These are phyloP conservation scores for Trichophyton benhamiae DNA, from an alignment of 2,329 filamentous ascomycete genomes.

Conservation along the genomic window DNA sequence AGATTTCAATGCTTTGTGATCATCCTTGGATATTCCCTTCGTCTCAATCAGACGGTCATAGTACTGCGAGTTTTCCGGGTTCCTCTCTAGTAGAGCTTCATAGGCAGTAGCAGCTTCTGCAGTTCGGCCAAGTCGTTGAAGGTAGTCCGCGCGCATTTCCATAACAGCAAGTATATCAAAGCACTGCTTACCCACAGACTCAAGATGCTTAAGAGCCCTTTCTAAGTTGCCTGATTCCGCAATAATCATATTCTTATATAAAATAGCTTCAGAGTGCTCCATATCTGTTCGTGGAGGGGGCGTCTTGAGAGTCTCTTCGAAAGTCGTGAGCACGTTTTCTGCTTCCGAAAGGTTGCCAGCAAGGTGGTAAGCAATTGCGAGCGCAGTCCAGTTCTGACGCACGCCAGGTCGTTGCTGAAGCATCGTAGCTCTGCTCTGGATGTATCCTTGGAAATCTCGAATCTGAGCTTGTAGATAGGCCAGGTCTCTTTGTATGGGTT, in stretches of 20 bases:
- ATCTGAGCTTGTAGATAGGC: constrained; percentile 91
- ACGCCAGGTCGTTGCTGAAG: constrained; percentile 68
- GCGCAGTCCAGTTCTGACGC: constrained; percentile 92
- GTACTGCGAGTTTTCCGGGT: constrained; percentile 76
- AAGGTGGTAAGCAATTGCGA: constrained; percentile 86
- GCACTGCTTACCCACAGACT: constrained; percentile 61
- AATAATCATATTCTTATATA: constrained; percentile 95
- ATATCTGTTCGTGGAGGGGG: constrained; percentile 65
- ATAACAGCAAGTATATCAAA: constrained; percentile 74
- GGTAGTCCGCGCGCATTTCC: constrained; percentile 75
- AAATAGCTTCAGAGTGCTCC: constrained; percentile 82
- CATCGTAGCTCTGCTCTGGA: constrained; percentile 80
- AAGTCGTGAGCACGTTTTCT: constrained; percentile 80
- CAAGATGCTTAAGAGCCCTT: constrained; percentile 74
- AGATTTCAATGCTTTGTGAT: constrained; percentile 53
- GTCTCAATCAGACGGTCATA: constrained; percentile 65
- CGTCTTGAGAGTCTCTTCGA: constrained; percentile 82
- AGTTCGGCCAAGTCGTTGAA: constrained; percentile 62
- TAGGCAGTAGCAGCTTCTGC: constrained; percentile 76
- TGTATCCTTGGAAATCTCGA: constrained; percentile 86
- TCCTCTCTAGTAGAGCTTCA: constrained; percentile 67
- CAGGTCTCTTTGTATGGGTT: constrained; percentile 86
- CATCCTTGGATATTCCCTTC: constrained; percentile 50
- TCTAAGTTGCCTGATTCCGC: constrained; percentile 75
- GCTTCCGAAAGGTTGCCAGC: constrained; percentile 74